phyloP scores from a whole-genome alignment of 2,329 filamentous ascomycete species.

The Fusarium verticillioides region DNA sequence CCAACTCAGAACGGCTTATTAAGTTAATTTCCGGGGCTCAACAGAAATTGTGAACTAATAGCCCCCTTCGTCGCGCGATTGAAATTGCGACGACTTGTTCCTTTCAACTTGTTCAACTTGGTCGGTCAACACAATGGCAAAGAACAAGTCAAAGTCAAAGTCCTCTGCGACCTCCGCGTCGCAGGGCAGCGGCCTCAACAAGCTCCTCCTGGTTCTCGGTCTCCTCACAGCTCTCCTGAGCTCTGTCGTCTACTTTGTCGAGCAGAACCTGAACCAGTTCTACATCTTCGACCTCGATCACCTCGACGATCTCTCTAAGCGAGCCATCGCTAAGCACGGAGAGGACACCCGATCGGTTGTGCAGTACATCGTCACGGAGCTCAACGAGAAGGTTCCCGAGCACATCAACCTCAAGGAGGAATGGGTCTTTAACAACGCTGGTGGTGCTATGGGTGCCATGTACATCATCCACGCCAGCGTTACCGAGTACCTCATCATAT shows the following conservation, averaged over 20 bases:
- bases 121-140: conserved; percentile 25
- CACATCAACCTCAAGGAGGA: conserved; percentile 79
- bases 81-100: neutral
- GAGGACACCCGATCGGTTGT: conserved; percentile 79
- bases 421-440: conserved; percentile 93
- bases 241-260: conserved; percentile 64
- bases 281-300: conserved; percentile 80
- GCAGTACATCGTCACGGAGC: conserved; percentile 74
- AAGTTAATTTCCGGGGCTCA: conserved; percentile 32
- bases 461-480: conserved; percentile 90
- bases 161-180: conserved; percentile 32
- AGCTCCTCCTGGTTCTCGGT: conserved; percentile 61
- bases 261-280: conserved; percentile 70
- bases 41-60: conserved; percentile 21
- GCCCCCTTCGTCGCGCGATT: conserved; percentile 4
- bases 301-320: conserved; percentile 74
- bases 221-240: conserved; percentile 65
- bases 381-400: conserved; percentile 61
- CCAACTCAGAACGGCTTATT: conserved; percentile 24
- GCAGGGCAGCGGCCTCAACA: conserved; percentile 46
- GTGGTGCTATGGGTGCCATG: conserved; percentile 92
- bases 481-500: conserved; percentile 91
- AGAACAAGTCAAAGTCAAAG: conserved; percentile 35
- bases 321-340: conserved; percentile 74
- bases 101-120: neutral